phyloP scores from a whole-genome alignment of 306 rosid genomes.

The Malus orientalis region DNA sequence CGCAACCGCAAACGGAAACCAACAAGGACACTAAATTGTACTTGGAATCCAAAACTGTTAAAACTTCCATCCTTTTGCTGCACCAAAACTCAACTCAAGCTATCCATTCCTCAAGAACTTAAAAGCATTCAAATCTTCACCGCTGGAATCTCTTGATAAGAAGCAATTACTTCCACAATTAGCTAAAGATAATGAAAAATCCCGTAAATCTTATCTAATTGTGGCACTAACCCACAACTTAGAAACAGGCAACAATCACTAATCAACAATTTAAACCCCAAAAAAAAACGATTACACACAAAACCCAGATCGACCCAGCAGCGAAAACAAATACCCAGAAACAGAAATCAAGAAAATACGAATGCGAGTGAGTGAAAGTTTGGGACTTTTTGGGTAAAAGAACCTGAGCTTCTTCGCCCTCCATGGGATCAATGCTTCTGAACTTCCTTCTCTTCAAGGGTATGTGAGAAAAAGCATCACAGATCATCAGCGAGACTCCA shows the following conservation, averaged over 20 bases:
- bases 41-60: neutral
- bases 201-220: neutral
- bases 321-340: constrained; percentile 1
- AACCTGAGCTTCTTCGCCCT: constrained; percentile 46
- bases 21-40: neutral
- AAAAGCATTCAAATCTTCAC: neutral
- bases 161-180: neutral
- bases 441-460: constrained; percentile 51
- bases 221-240: constrained; percentile 10
- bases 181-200: neutral
- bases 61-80: neutral
- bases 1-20: neutral
- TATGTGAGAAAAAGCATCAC: constrained; percentile 30
- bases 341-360: neutral
- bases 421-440: constrained; percentile 43
- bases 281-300: neutral
- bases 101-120: neutral
- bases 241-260: neutral
- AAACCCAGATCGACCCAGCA: constrained; percentile 33
- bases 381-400: neutral
- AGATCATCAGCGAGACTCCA: constrained; percentile 35
- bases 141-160: neutral
- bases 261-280: neutral
- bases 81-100: neutral
- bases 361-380: neutral